phyloP scores from a whole-genome alignment of 2,329 filamentous ascomycete genomes.

The Dactylellina cionopaga region DNA sequence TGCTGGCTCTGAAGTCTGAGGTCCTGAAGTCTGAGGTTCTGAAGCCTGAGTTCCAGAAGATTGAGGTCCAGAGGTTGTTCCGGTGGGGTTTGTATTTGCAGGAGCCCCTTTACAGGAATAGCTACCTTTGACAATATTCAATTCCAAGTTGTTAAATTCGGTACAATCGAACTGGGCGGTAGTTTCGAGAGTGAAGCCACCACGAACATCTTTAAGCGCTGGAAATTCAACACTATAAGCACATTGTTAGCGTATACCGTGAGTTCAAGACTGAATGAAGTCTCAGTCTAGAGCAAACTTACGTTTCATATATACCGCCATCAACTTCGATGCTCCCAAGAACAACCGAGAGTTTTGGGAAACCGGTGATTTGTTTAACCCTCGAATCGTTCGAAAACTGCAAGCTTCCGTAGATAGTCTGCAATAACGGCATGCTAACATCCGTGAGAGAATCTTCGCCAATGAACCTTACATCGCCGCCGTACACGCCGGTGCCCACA shows the following conservation, averaged over 20 bases:
- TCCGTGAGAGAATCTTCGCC: neutral
- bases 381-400: conserved; percentile 72
- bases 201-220: conserved; percentile 73
- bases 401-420: conserved; percentile 63
- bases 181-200: conserved; percentile 75
- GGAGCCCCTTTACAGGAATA: too few relatives aligned
- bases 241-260: neutral
- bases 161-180: conserved; percentile 73
- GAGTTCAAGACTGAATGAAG: too few relatives aligned
- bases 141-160: too few relatives aligned
- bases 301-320: conserved; percentile 1
- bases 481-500: conserved; percentile 75
- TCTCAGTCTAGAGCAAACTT: too few relatives aligned
- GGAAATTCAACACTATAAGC: conserved; percentile 71
- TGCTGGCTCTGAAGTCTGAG: too few relatives aligned
- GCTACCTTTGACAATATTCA: too few relatives aligned
- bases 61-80: too few relatives aligned
- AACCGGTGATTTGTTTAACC: conserved; percentile 67
- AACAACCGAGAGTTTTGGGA: neutral
- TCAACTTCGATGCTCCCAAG: neutral
- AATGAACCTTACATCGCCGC: conserved; percentile 57
- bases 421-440: conserved; percentile 53
- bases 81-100: too few relatives aligned
- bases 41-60: too few relatives aligned
- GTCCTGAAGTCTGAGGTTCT: too few relatives aligned